Base-by-base conservation (phyloP, 345 rosid genomes). In the Cardamine occulta region DNA sequence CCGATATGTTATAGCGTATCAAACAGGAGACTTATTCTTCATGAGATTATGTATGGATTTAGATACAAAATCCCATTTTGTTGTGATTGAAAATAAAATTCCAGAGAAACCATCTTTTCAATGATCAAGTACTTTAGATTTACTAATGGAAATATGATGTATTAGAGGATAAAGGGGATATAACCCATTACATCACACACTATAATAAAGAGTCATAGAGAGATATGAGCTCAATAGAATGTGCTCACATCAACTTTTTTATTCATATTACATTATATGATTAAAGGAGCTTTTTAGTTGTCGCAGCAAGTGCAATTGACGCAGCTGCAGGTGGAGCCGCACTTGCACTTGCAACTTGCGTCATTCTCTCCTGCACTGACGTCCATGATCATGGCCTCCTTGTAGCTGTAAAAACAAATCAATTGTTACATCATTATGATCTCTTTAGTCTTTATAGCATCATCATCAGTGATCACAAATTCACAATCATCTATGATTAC, bases 311-410 rank as follows among this genome's bases (percentile, higher is more conserved):
- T 82, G 89, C 96, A 93, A 82, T 72, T n/a, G 21, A 70, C 61
- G 79, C 98, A 93, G 44, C 82, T 17, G 91, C 98, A 93, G 84
- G 29, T 74, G 42, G 82, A 17, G 18, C 98, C 95, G 68, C 98
- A 93, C 87, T 89, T 86, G 97, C 98, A 93, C 66, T 86, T 77
- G 74, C 93, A 77, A 26, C 48, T 5, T 31, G 54, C 60, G 32
- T 68, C 87, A 1, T 85, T 85, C 58, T 84, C 68, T 82, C 85
- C 93, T 1, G 65, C 72, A 37, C 70, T 61, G 45, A 54, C 55
- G 13, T 84, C 95, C 84, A 85, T 79, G 52, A 59, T 56, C 37
- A 84, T 77, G 5, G 82, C 66, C 68, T 66, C 80, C 67, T 73
- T 78, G 75, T 62, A 75, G 91, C 93, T 88, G 86, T 81, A 65